Evolutionary conservation across 306 rosid genomes (phyloP), one percentile per base, ranked within the genome.

Genomic region (Gastrolobium villosum): DNA sequence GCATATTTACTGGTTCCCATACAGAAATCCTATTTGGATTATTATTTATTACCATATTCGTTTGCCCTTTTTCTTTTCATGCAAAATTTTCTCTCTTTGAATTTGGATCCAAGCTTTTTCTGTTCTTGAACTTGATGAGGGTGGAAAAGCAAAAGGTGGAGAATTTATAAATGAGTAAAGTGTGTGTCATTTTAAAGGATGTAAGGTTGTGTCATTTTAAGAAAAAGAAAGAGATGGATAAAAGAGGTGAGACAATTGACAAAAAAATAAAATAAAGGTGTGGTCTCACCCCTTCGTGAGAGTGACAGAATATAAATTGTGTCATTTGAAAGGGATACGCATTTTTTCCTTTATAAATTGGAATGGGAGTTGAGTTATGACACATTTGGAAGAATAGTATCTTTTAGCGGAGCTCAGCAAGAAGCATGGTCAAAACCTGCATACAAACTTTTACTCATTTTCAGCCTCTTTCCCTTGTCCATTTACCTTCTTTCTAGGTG

Each of bases 401-500:
- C 11, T 44, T 59, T 4, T 48, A 74, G 66, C 34, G 4, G 65
- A 71, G 28, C n/a, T 68, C 32, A 68, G 44, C 65, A 72, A 72
- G 26, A 65, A 39, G 65, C 77, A 72, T 34, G 49, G n/a, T 44
- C 49, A 44, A 44, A 32, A 59, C 57, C 48, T 57, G 78, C 67
- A 26, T 10, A 30, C 45, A 31, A 55, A 32, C 77, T 56, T 62
- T 62, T 65, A 9, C 52, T 65, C 71, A 41, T 72, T 40, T 40
- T 40, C 40, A 3, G 30, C 7, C 37, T 41, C 66, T 72, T 43
- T 28, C 66, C 30, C n/a, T 41, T 54, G 5, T 44, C 15, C 2
- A 41, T 72, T 72, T 72, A 55, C 39, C 66, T 60, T 72, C 77
- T 72, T 56, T 72, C 53, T 40, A 56, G 8, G 67, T 55, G 30